Conservation (phyloP, 345 rosid species). For the Euphorbia tirucalli region DNA sequence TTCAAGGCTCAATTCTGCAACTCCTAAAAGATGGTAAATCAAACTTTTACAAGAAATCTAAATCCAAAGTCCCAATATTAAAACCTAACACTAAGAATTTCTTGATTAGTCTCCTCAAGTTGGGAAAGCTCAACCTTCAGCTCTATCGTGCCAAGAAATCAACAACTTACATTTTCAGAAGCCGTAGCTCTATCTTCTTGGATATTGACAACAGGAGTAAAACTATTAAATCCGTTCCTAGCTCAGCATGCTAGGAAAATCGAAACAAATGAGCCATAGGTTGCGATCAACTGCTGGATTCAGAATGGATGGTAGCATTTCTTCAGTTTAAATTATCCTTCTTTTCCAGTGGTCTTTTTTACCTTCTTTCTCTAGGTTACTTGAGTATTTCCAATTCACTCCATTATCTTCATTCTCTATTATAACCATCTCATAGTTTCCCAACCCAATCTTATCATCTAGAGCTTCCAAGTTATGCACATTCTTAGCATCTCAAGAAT, state of each 20-base stretch:
- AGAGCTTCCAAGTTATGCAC: not conserved
- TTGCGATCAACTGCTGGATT: not conserved
- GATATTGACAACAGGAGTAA: not conserved
- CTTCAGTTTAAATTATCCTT: not conserved
- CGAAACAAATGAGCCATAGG: not conserved
- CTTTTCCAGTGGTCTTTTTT: not conserved
- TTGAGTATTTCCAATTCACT: not conserved
- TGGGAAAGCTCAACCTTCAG: not conserved
- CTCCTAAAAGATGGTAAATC: not conserved
- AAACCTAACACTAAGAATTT: too few relatives aligned
- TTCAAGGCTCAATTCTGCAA: not conserved
- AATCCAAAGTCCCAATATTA: too few relatives aligned
- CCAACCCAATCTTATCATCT: not conserved
- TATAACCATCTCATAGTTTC: not conserved
- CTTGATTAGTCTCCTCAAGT: too few relatives aligned
- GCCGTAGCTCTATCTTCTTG: not conserved
- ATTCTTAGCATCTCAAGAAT: not conserved
- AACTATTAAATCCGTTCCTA: not conserved
- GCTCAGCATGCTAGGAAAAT: not conserved
- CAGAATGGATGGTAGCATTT: not conserved
- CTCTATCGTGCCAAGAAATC: not conserved
- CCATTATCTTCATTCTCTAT: not conserved
- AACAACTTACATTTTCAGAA: not conserved
- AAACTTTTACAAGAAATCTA: not conserved
- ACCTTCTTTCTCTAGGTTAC: slow-evolving; percentile 1